Percentiles rank a stretch among this genome's conserved stretches.
Conservation (phyloP, 345 rosid species). For the Hibiscus syriacus region DNA sequence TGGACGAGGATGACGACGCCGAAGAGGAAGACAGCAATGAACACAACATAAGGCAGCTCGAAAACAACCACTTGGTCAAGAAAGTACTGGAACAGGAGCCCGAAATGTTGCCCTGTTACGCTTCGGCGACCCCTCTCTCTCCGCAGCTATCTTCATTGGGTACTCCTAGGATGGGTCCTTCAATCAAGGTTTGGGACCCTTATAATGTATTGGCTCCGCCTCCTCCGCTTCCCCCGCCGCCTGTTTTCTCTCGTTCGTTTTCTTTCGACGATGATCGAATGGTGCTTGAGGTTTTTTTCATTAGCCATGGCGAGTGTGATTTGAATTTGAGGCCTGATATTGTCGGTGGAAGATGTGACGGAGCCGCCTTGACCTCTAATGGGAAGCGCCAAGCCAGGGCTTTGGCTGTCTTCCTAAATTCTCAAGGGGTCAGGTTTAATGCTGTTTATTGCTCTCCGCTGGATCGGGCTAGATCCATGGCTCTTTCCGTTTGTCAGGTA, state of each 20-base stretch:
- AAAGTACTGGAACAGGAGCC: constrained; percentile 87
- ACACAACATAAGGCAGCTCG: constrained; percentile 23
- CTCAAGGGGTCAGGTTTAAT: constrained; percentile 66
- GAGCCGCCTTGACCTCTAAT: constrained; percentile 53
- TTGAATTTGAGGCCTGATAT: constrained; percentile 63
- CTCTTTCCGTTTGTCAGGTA: constrained; percentile 77
- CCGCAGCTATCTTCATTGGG: constrained; percentile 91
- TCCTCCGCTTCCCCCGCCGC: constrained; percentile 24
- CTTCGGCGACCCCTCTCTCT: constrained; percentile 86
- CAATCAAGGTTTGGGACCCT: constrained; percentile 95
- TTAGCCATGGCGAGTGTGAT: constrained; percentile 81
- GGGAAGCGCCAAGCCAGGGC: constrained; percentile 96
- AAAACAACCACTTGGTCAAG: constrained; percentile 42
- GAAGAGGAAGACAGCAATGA: constrained; percentile 24
- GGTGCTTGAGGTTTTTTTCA: constrained; percentile 58
- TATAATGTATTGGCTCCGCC: constrained; percentile 62
- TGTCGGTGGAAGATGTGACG: constrained; percentile 73
- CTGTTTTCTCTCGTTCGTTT: constrained; percentile 36
- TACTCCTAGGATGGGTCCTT: constrained; percentile 81
- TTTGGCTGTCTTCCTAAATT: constrained; percentile 72
- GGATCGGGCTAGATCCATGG: constrained; percentile 84
- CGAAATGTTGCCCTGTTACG: constrained; percentile 80
- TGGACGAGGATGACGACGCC: constrained; percentile 19
- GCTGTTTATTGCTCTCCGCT: constrained; percentile 71
- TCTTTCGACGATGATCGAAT: constrained; percentile 35